phyloP scores from a whole-genome alignment of 495 filamentous ascomycete species.

The Aspergillus taichungensis region DNA sequence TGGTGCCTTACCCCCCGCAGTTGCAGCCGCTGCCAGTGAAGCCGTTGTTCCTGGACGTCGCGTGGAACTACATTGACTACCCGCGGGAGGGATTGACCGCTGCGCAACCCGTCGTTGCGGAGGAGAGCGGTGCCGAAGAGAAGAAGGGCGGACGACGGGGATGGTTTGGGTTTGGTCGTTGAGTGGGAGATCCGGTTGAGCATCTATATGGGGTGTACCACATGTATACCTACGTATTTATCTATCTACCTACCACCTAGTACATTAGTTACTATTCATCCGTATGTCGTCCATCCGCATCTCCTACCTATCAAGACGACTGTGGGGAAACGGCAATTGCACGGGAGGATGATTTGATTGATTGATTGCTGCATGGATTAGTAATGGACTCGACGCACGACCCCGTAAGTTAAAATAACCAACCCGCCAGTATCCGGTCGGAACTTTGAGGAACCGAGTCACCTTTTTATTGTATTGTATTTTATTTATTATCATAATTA shows the following conservation, averaged over 20 bases:
- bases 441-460: constrained; percentile 7
- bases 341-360: too few species aligned
- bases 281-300: too few species aligned
- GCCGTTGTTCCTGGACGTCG: constrained; percentile 90
- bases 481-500: not conserved
- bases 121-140: constrained; percentile 32
- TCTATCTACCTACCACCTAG: too few species aligned
- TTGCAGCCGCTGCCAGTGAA: constrained; percentile 84
- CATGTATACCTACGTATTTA: too few species aligned
- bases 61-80: constrained; percentile 97
- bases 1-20: constrained; percentile 80
- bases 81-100: constrained; percentile 42
- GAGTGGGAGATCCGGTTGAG: constrained; percentile 37
- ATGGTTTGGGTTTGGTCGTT: constrained; percentile 88
- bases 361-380: too few species aligned
- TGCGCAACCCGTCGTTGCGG: constrained; percentile 11
- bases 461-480: constrained; percentile 4
- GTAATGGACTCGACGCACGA: too few species aligned
- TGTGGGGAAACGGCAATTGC: too few species aligned
- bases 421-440: not conserved
- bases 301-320: too few species aligned
- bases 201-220: too few species aligned
- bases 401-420: not conserved
- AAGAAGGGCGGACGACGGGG: constrained; percentile 61
- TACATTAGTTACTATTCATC: too few species aligned